A percentile compares a stretch with the other conserved stretches of the same genome.
These are phyloP conservation scores for Sugiyamaella xylanicola DNA, from an alignment of 1,139 yeast species.

Conservation along the genomic window DNA sequence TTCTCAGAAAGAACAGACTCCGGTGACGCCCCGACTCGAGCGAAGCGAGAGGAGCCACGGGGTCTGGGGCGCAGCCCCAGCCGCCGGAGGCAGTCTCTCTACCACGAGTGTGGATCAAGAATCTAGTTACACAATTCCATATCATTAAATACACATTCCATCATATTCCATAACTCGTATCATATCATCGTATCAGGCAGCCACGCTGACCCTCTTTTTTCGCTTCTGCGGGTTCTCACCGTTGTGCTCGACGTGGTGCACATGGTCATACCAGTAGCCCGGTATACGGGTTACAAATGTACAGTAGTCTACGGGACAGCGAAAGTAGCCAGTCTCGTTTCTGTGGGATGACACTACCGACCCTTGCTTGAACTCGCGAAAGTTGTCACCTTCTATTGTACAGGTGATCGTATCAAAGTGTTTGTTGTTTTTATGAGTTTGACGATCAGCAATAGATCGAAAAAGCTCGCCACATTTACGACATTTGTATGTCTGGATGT, in stretches of 20 bases:
- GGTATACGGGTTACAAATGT: slow-evolving; percentile 37
- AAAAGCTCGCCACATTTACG: slow-evolving; percentile 38
- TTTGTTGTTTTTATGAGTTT: slow-evolving; percentile 38
- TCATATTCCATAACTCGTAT: not conserved
- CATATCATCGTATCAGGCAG: not conserved
- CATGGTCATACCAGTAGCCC: slow-evolving; percentile 37
- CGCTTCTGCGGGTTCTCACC: slow-evolving; percentile 37
- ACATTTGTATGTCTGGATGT: slow-evolving; percentile 34
- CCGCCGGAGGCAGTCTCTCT: not conserved
- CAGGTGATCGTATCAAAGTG: slow-evolving; percentile 34
- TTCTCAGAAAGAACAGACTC: too few relatives aligned
- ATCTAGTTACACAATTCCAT: too few relatives aligned
- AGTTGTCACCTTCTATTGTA: slow-evolving; percentile 29
- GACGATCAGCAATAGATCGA: slow-evolving; percentile 36
- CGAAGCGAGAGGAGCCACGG: not conserved
- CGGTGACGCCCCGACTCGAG: too few relatives aligned
- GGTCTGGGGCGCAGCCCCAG: not conserved
- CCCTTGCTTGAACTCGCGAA: slow-evolving; percentile 31
- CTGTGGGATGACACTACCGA: slow-evolving; percentile 30
- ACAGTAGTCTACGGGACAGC: slow-evolving; percentile 35
- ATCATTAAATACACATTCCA: not conserved
- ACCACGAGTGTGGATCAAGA: too few relatives aligned
- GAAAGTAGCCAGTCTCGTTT: slow-evolving; percentile 33
- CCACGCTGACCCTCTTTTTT: slow-evolving; percentile 21
- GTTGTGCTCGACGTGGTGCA: slow-evolving; percentile 34